phyloP scores from a whole-genome alignment of 2,329 filamentous ascomycete species.

The Microsporum audouinii region DNA sequence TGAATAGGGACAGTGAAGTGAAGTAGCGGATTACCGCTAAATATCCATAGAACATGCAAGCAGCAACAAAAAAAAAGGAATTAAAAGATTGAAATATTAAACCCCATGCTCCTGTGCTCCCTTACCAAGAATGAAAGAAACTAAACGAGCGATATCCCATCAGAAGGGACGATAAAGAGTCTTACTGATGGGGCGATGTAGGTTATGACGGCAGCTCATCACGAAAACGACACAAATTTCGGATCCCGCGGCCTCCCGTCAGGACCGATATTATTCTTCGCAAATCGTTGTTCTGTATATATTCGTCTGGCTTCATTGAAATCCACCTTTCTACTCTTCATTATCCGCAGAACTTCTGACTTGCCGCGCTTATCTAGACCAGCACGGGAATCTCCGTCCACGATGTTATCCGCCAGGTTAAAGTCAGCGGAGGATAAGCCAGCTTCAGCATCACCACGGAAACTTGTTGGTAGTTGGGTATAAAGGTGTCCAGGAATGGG shows the following conservation, averaged over 20 bases:
- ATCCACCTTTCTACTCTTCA: constrained; percentile 69
- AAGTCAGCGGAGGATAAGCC: constrained; percentile 76
- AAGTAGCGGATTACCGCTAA: neutral
- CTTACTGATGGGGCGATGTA: no score
- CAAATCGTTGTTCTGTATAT: constrained; percentile 77
- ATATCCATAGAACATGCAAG: neutral
- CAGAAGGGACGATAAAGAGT: neutral
- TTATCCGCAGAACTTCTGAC: constrained; percentile 72
- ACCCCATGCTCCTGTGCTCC: neutral
- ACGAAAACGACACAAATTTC: constrained; percentile 90
- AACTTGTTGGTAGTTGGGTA: constrained; percentile 62
- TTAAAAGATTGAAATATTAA: neutral
- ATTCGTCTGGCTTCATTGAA: constrained; percentile 87
- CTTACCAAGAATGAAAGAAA: neutral
- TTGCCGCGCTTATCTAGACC: constrained; percentile 76
- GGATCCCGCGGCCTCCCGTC: constrained; percentile 84
- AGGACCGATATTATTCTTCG: constrained; percentile 73
- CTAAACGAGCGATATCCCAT: neutral
- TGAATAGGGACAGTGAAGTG: neutral
- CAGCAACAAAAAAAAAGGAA: neutral
- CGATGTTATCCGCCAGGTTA: constrained; percentile 69
- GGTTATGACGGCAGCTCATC: constrained; percentile 16
- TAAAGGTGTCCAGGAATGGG: constrained; percentile 60
- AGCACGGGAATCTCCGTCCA: constrained; percentile 62
- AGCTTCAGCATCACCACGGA: constrained; percentile 74